Conservation (phyloP, 2,329 filamentous ascomycete genomes). For the Phaeosphaeriaceae sp. region DNA sequence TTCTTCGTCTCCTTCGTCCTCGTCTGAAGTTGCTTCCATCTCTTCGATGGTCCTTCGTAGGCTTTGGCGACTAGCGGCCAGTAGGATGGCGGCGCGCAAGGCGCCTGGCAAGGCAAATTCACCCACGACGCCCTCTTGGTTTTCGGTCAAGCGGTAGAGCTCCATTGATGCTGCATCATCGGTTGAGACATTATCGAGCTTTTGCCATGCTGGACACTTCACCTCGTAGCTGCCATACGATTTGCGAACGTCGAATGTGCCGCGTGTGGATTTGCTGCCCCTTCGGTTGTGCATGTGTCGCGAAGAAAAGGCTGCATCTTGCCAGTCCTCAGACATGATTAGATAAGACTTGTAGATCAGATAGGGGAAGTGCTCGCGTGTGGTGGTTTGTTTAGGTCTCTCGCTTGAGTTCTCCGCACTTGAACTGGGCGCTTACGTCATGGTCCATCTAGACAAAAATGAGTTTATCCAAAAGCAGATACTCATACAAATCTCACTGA, state of each 20-base stretch:
- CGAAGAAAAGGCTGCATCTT: constrained; percentile 29
- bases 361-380: not conserved
- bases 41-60: constrained; percentile 13
- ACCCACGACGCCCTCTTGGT: constrained; percentile 28
- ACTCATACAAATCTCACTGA: no score
- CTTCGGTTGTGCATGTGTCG: constrained; percentile 34
- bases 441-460: constrained; percentile 7
- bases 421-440: constrained; percentile 7
- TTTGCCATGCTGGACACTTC: constrained; percentile 31
- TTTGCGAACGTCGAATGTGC: constrained; percentile 31
- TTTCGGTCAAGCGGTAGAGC: constrained; percentile 27
- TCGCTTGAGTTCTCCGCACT: not conserved
- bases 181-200: constrained; percentile 2
- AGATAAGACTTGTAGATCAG: not conserved
- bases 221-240: constrained; percentile 31
- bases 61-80: constrained; percentile 28
- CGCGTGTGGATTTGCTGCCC: constrained; percentile 19
- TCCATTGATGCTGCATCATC: constrained; percentile 22
- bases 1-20: constrained; percentile 8
- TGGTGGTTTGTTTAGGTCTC: not conserved
- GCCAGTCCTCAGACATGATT: constrained; percentile 31
- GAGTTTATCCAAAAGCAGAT: not conserved
- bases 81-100: constrained; percentile 19
- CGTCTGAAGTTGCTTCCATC: constrained; percentile 9
- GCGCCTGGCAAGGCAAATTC: constrained; percentile 23